These are phyloP conservation scores for Metarhizium rileyi DNA, from an alignment of 2,329 filamentous ascomycete genomes.

Conservation along the genomic window DNA sequence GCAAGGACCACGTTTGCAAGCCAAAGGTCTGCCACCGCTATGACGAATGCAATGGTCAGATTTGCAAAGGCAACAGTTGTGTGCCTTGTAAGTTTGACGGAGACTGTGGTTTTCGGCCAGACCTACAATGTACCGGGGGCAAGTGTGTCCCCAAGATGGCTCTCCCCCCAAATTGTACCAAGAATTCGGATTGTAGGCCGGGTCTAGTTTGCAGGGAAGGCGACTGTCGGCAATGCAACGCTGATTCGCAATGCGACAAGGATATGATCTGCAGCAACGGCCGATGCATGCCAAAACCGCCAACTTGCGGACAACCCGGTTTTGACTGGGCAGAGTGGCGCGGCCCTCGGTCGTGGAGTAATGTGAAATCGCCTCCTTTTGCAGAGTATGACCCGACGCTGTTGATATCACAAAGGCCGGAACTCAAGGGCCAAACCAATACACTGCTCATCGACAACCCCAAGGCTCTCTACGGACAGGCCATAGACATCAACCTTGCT, in stretches of 20 bases:
- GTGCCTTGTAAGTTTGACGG: conserved; percentile 2
- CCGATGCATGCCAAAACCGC: conserved; percentile 7
- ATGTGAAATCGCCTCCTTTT: conserved; percentile 9
- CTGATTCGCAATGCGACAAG: conserved; percentile 4
- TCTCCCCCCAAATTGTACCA: conserved; percentile 7
- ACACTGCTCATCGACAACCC: conserved; percentile 5
- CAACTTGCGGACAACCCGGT: conserved; percentile 9
- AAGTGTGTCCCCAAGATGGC: conserved; percentile 3
- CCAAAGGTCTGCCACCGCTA: conserved; percentile 4
- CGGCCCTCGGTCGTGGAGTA: conserved; percentile 6
- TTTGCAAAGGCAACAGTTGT: conserved; percentile 6
- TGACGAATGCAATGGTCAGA: conserved; percentile 7
- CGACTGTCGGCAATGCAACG: conserved; percentile 7
- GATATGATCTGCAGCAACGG: conserved; percentile 5
- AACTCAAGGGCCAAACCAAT: conserved; percentile 7
- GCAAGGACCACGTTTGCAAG: conserved; percentile 4
- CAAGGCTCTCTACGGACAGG: conserved; percentile 4
- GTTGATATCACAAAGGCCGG: conserved; percentile 5
- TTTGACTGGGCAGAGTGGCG: conserved; percentile 10
- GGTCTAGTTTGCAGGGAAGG: conserved; percentile 7
- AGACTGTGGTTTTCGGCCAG: conserved; percentile 3
- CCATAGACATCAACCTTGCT: conserved; percentile 5
- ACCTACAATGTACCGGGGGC: conserved; percentile 5
- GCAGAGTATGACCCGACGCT: conserved; percentile 7
- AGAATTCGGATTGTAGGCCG: conserved; percentile 8